Evolutionary conservation across 1,284 basidiomycete genomes (phyloP).

Genomic region (Waitea zeae): DNA sequence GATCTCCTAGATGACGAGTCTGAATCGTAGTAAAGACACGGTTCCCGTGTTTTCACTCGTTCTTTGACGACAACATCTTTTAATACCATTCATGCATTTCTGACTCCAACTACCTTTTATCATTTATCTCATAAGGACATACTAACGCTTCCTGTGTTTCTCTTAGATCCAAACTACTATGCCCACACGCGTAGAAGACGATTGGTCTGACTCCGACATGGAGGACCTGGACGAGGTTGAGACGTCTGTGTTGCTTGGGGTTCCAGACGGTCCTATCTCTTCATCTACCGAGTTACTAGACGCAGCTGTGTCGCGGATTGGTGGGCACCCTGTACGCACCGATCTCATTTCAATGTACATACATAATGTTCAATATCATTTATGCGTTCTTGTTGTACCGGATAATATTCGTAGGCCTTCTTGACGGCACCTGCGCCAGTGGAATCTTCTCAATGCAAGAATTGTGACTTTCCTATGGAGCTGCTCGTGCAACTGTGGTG

Average conservation of each 20-base stretch:
- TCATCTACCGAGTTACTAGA: constrained; percentile 39
- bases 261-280: constrained; percentile 55
- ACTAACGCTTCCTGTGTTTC: constrained; percentile 1
- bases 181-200: constrained; percentile 22
- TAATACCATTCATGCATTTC: constrained; percentile 83
- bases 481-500: constrained; percentile 75
- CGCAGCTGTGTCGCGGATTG: constrained; percentile 69
- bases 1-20: constrained; percentile 87
- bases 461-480: constrained; percentile 55
- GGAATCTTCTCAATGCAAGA: constrained; percentile 35
- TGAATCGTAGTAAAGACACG: constrained; percentile 37
- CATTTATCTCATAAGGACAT: constrained; percentile 4
- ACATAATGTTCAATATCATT: constrained; percentile 23
- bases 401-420: constrained; percentile 12
- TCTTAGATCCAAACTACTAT: constrained; percentile 3
- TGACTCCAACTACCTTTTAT: constrained; percentile 25
- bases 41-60: constrained; percentile 35
- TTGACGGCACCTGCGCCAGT: constrained; percentile 15
- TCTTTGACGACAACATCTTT: constrained; percentile 45
- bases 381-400: too few species aligned
- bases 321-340: constrained; percentile 68
- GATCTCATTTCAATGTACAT: too few species aligned
- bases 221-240: constrained; percentile 35
- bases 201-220: constrained; percentile 68
- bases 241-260: constrained; percentile 56